These are phyloP conservation scores for Bremia lactucae DNA, from an alignment of 352 stramenopile genomes.

Conservation along the genomic window DNA sequence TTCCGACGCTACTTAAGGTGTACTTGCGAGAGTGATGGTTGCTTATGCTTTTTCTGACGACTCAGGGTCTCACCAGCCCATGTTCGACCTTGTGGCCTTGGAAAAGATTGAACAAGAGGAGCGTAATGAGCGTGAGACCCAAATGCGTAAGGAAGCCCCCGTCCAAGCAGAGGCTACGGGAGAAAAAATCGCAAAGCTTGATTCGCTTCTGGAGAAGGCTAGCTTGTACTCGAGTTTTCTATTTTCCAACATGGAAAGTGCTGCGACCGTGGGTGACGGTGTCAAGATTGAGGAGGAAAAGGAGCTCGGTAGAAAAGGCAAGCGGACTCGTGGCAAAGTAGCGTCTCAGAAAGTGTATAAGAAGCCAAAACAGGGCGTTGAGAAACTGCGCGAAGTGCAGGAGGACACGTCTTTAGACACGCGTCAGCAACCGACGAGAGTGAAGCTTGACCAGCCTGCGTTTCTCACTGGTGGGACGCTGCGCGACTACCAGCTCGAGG, in stretches of 20 bases:
- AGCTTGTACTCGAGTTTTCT: slow-evolving; percentile 82
- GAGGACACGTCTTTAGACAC: slow-evolving; percentile 36
- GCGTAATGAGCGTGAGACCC: slow-evolving; percentile 9
- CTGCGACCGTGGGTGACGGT: slow-evolving; percentile 25
- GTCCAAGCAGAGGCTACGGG: slow-evolving; percentile 26
- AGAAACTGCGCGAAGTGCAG: slow-evolving; percentile 64
- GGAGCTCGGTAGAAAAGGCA: slow-evolving; percentile 19
- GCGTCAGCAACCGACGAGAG: slow-evolving; percentile 22
- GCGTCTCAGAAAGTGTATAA: slow-evolving; percentile 6
- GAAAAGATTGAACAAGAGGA: slow-evolving; percentile 54
- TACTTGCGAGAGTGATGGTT: slow-evolving; percentile 46
- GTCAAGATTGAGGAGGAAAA: slow-evolving; percentile 7
- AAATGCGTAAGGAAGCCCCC: slow-evolving; percentile 5
- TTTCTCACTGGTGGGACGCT: slow-evolving; percentile 71
- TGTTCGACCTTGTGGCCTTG: slow-evolving; percentile 66
- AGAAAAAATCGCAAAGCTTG: slow-evolving; percentile 68
- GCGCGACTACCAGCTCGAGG: slow-evolving; percentile 94
- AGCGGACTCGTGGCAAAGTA: slow-evolving; percentile 38
- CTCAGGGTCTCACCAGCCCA: slow-evolving; percentile 8
- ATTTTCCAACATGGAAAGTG: slow-evolving; percentile 77
- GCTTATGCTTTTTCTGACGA: slow-evolving; percentile 27
- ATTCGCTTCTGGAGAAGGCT: slow-evolving; percentile 80
- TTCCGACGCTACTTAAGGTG: no score
- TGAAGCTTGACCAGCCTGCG: slow-evolving; percentile 56
- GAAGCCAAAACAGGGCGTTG: slow-evolving; percentile 37